Conservation (phyloP, 2,329 filamentous ascomycete species). For the Conoideocrella luteorostrata region DNA sequence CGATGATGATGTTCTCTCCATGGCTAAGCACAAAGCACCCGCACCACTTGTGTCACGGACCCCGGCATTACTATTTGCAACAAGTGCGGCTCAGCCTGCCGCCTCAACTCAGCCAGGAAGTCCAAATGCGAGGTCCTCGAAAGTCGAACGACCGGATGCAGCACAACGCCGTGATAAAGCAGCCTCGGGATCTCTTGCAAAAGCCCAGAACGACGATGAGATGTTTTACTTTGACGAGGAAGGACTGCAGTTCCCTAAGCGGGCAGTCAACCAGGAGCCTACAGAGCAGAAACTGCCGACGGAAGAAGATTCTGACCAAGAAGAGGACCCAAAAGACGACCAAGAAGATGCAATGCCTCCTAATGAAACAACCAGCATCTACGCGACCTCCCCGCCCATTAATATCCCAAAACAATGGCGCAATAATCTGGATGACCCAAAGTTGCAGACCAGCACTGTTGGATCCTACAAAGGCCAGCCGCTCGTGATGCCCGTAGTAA, state of each 20-base stretch:
- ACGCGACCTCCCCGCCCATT: conserved; percentile 39
- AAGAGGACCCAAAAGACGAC: conserved; percentile 1
- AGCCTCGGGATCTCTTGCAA: neutral
- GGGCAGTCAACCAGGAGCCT: neutral
- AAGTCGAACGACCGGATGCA: neutral
- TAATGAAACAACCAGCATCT: conserved; percentile 17
- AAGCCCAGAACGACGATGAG: conserved; percentile 27
- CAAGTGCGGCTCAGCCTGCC: conserved; percentile 19
- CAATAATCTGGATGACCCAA: conserved; percentile 20
- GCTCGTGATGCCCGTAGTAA: conserved; percentile 46
- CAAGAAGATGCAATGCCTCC: neutral
- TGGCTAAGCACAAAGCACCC: conserved; percentile 21
- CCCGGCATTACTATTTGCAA: conserved; percentile 1
- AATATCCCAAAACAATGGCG: conserved; percentile 20
- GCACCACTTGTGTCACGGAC: neutral
- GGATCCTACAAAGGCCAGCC: conserved; percentile 50
- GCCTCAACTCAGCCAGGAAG: conserved; percentile 2
- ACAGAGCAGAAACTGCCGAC: conserved; percentile 14
- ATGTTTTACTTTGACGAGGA: conserved; percentile 41
- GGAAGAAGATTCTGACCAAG: conserved; percentile 18
- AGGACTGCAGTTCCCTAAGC: conserved; percentile 22
- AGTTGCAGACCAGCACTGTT: conserved; percentile 34
- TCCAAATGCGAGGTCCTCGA: neutral
- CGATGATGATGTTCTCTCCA: conserved; percentile 35
- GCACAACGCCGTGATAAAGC: neutral